These are phyloP conservation scores for Plantago coronopus DNA, from an alignment of 305 asterid species.

Conservation along the genomic window DNA sequence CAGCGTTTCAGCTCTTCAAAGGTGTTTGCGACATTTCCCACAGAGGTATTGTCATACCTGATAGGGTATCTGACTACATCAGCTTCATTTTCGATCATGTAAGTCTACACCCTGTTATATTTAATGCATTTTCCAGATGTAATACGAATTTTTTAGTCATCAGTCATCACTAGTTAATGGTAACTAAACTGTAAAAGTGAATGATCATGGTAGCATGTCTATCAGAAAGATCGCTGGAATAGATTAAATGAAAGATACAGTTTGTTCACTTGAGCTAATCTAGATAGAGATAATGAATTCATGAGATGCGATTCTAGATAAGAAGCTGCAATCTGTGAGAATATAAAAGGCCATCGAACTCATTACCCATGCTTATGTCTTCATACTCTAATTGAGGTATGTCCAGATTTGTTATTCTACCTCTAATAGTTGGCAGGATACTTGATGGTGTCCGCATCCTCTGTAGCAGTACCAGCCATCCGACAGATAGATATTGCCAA, in stretches of 20 bases:
- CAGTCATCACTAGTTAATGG: too few relatives aligned
- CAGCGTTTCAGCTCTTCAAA: constrained; percentile 51
- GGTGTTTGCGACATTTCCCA: constrained; percentile 53
- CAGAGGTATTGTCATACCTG: constrained; percentile 54
- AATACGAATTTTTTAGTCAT: too few relatives aligned
- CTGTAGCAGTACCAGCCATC: constrained; percentile 43
- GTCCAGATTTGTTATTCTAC: constrained; percentile 8
- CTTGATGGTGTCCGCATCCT: constrained; percentile 60
- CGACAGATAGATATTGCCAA: constrained; percentile 34
- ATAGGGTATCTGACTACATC: constrained; percentile 53
- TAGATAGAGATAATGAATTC: too few relatives aligned
- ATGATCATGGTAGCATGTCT: too few relatives aligned
- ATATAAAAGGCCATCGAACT: background rate
- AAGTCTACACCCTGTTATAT: constrained; percentile 2
- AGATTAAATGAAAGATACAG: too few relatives aligned
- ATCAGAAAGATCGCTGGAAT: too few relatives aligned
- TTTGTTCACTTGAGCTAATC: too few relatives aligned
- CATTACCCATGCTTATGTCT: background rate
- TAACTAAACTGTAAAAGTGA: too few relatives aligned
- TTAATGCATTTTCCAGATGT: background rate
- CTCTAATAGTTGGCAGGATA: constrained; percentile 61
- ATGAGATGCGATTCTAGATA: too few relatives aligned
- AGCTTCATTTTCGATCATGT: constrained; percentile 68
- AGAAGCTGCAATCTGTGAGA: too few relatives aligned
- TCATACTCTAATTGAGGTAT: background rate